phyloP scores from a whole-genome alignment of 2,329 filamentous ascomycete genomes.

The Fusarium mangiferae region DNA sequence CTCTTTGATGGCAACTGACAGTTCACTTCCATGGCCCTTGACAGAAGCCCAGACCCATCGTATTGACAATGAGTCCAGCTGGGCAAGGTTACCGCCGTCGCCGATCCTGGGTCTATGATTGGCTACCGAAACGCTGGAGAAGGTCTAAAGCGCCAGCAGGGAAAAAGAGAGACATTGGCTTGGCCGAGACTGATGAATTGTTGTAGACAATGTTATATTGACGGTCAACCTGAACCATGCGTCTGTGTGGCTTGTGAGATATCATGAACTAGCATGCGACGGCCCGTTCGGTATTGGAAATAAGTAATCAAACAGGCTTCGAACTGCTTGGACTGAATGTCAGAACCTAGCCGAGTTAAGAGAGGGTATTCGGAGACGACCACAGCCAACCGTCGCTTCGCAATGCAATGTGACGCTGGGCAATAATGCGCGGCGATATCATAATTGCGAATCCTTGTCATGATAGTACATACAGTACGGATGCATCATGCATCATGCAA shows the following conservation, averaged over 20 bases:
- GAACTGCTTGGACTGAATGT: background rate
- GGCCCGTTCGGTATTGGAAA: background rate
- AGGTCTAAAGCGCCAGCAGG: constrained; percentile 29
- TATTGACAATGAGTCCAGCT: constrained; percentile 37
- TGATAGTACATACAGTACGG: background rate
- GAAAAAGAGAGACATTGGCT: constrained; percentile 35
- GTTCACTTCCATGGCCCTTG: background rate
- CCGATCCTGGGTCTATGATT: constrained; percentile 42
- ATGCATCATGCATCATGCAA: constrained; percentile 9
- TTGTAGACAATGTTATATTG: constrained; percentile 6
- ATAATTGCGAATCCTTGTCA: constrained; percentile 2
- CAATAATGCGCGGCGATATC: constrained; percentile 4
- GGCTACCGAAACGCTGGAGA: constrained; percentile 48
- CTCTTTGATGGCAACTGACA: background rate
- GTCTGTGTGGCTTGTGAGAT: constrained; percentile 17
- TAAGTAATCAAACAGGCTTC: background rate
- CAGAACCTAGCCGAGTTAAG: background rate
- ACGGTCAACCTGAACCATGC: constrained; percentile 19
- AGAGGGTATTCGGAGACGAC: background rate
- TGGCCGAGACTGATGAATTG: constrained; percentile 17
- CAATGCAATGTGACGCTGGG: background rate
- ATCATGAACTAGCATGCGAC: background rate
- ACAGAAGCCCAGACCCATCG: constrained; percentile 14
- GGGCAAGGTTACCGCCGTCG: constrained; percentile 44
- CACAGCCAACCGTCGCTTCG: background rate